Conservation (phyloP, 2,329 filamentous ascomycete species). For the Thyridium curvatum region DNA sequence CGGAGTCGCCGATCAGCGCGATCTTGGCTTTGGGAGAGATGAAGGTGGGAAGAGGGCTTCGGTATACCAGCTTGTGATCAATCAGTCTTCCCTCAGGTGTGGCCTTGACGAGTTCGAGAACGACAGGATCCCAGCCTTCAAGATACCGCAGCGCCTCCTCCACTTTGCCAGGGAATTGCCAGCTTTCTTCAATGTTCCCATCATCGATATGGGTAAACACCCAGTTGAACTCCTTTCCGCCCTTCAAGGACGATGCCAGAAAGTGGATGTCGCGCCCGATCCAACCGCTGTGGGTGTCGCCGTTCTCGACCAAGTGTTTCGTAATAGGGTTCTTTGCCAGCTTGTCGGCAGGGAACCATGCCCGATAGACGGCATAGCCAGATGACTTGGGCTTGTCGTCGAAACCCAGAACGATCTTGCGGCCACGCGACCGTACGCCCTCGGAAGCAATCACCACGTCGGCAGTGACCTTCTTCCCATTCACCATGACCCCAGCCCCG, state of each 20-base stretch:
- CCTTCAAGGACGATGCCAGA: constrained; percentile 44
- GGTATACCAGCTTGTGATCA: constrained; percentile 28
- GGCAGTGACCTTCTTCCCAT: constrained; percentile 27
- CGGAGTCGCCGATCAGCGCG: constrained; percentile 30
- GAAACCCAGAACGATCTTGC: constrained; percentile 37
- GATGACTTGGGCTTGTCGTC: constrained; percentile 34
- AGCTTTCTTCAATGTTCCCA: constrained; percentile 39
- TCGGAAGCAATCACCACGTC: constrained; percentile 40
- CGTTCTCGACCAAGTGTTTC: constrained; percentile 36
- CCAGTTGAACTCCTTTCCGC: constrained; percentile 45
- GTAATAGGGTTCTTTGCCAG: constrained; percentile 37
- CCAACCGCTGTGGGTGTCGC: constrained; percentile 45
- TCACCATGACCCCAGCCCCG: constrained; percentile 34
- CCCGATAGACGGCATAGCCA: constrained; percentile 37
- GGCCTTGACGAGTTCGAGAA: constrained; percentile 29
- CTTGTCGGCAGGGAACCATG: constrained; percentile 35
- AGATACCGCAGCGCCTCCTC: constrained; percentile 36
- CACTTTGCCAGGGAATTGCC: constrained; percentile 34
- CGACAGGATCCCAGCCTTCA: constrained; percentile 30
- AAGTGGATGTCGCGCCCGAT: constrained; percentile 45
- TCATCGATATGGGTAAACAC: constrained; percentile 42
- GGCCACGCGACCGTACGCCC: constrained; percentile 37
- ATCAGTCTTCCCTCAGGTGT: constrained; percentile 14
- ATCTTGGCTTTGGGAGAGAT: constrained; percentile 23
- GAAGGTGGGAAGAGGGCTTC: constrained; percentile 21